Evolutionary conservation across 2,329 filamentous ascomycete species (phyloP), one percentile per base, ranked within the genome.

Genomic region (Penicillium olsonii): DNA sequence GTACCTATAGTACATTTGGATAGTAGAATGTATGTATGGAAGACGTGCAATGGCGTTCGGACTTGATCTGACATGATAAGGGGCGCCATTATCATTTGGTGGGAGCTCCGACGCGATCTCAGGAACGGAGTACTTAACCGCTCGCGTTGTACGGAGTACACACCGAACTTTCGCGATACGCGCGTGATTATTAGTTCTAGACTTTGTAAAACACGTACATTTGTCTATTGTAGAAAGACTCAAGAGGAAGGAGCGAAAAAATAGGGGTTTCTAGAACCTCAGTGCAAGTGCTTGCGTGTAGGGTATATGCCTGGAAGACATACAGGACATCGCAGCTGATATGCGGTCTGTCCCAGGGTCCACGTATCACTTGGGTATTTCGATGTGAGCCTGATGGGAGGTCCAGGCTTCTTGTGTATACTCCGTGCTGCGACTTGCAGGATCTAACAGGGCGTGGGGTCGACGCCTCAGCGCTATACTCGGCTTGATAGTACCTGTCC

Each of bases 291-390:
- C n/a, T n/a, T n/a, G n/a, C n/a, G n/a, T n/a, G n/a, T n/a, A n/a
- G n/a, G n/a, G n/a, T n/a, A n/a, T n/a, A n/a, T n/a, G 41, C 19
- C 20, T 45, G 12, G 14, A 35, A 37, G 26, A 29, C 15, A 26
- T 24, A 41, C 48, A 37, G 45, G 44, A 52, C 55, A 54, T 54
- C 60, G 54, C 61, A 61, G 55, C 56, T 64, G 63, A 66, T 66
- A 66, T 65, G 63, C 57, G 54, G 39, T 34, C 43, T 18, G 40
- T 26, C 41, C 37, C 31, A 22, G 37, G 48, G 44, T 34, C 48
- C 63, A 65, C 50, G 44, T 47, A 41, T 52, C 48, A 42, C 29
- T 43, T 31, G 34, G 37, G 22, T 35, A 18, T 27, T 33, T 22
- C 17, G 4, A 35, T 43, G 37, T 37, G 45, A 42, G 33, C 27